A percentile compares a stretch with the other conserved stretches of the same genome.
Evolutionary conservation across 495 filamentous ascomycete genomes (phyloP).

Genomic region (Penicillium ochrochloron): DNA sequence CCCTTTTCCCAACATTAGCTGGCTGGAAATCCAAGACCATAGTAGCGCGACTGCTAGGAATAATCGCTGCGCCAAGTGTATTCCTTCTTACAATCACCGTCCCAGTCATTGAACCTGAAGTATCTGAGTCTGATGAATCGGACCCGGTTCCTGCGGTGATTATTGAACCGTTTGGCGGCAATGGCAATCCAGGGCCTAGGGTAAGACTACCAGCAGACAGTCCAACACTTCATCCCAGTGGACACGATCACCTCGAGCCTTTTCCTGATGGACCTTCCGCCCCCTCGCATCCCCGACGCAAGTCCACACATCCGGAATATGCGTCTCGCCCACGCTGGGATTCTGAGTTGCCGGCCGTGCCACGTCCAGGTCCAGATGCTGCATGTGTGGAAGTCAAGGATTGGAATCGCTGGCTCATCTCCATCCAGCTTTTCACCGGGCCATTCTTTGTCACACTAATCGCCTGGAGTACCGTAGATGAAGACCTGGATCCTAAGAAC

Average conservation of each 20-base stretch:
- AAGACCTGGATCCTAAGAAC: constrained; percentile 50
- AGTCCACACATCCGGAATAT: constrained; percentile 22
- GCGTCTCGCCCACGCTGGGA: constrained; percentile 41
- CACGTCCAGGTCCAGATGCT: constrained; percentile 19
- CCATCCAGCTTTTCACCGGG: constrained; percentile 82
- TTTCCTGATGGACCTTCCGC: constrained; percentile 15
- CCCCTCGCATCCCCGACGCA: constrained; percentile 25
- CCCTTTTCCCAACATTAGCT: constrained; percentile 87
- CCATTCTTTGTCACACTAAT: constrained; percentile 82
- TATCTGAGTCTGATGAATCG: constrained; percentile 48
- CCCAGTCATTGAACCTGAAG: constrained; percentile 80
- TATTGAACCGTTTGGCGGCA: constrained; percentile 36
- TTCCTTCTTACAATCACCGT: constrained; percentile 89
- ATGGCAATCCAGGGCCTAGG: constrained; percentile 30
- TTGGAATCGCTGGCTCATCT: constrained; percentile 92
- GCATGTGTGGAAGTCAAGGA: constrained; percentile 46
- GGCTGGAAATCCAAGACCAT: constrained; percentile 75
- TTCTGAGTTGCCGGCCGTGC: constrained; percentile 45
- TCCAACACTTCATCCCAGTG: constrained; percentile 36
- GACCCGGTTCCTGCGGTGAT: constrained; percentile 46
- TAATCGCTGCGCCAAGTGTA: constrained; percentile 84
- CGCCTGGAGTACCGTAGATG: constrained; percentile 70
- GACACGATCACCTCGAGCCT: constrained; percentile 18
- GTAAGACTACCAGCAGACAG: constrained; percentile 52
- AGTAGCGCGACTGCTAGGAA: constrained; percentile 76